Base-by-base conservation (phyloP, 345 rosid genomes). In the Brassica juncea region DNA sequence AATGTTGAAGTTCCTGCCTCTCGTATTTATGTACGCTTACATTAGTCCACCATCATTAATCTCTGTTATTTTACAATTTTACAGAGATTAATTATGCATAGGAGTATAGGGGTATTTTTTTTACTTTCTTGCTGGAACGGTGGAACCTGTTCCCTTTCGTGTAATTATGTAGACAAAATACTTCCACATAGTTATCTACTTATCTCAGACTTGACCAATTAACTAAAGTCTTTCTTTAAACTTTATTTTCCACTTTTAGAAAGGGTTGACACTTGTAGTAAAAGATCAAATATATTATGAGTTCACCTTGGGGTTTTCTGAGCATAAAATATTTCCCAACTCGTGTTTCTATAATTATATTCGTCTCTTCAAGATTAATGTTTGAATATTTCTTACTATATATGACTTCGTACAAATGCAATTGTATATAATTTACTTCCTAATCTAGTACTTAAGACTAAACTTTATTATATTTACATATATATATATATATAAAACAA, bases 1-100 rank as follows among this genome's bases (percentile, higher is more conserved):
- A 80, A 68, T 68, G 75, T 80, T 61, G 12, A 15, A 16, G 75
- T 62, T 73, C 70, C 7, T 59, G 34, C 19, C 27, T 19, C 47
- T 68, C 47, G 71, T 80, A 80, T 80, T 80, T 80, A 80, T 80
- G 59, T 74, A 62, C 70, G 12, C 8, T 34, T 71, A 21, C 59
- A 28, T 31, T 54, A 70, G 25, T 70, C 54, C 47, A 71, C 60
- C n/a, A 12, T 32, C 32, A 35, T 77, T 32, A 49, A 35, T 77
- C 57, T 63, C 42, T 49, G 8, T 73, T 72, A 31, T 72, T 62
- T 64, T 66, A 49, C 57, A 14, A 28, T 28, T 28, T 28, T 28
- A 28, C 31, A 28, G 31, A 28, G 31, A 28, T 28, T 28, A 28
- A 28, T 28, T 28, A 28, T 28, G 31, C 31, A 28, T 28, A 28